Base-by-base conservation (phyloP, 2,329 filamentous ascomycete species). In the Cladosporium sp. region DNA sequence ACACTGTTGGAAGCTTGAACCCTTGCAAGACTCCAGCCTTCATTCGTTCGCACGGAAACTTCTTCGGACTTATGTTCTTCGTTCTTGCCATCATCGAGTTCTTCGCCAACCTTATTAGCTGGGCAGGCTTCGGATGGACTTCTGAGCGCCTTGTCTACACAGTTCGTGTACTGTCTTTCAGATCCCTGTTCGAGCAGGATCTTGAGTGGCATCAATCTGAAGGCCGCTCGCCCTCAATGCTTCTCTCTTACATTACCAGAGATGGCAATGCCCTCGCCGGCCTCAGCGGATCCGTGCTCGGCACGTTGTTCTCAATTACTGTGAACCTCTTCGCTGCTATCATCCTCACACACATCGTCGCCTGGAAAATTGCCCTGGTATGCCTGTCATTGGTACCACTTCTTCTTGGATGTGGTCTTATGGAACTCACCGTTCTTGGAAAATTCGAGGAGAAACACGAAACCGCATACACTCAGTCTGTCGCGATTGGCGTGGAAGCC, bases 291-390 rank as follows among this genome's bases (percentile, higher is more conserved):
- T 89, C 88, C 5, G 88, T 91, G 47, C 82, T 92, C 64, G 89
- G 90, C 4, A 90, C 88, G 0, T 78, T 91, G 30, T 87, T 92
- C 66, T 88, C 89, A 0, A 89, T 91, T 26, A 71, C 85, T 3
- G 84, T 92, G 69, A 92, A 90, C 75, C 86, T 92, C 30, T 69
- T 92, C 18, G 86, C 85, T 0, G 89, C 88, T 1, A 87, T 92
- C 65, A 85, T 90, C 34, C 74, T 92, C 8, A 87, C 89, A 0
- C 88, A 91, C 68, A 86, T 92, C 54, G 82, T 93, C 58, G 88
- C 88, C 3, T 93, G 90, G 91, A 90, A 87, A 72, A 91, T 93
- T 68, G 90, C 90, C 0, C 78, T 93, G 15, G 90, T 93, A 4
- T 89, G 89, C 65, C 80, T 93, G 5, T 85, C 89, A 0, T 82